These are phyloP conservation scores for Sarocladiaceae sp. DNA, from an alignment of 2,329 filamentous ascomycete species.

Conservation along the genomic window DNA sequence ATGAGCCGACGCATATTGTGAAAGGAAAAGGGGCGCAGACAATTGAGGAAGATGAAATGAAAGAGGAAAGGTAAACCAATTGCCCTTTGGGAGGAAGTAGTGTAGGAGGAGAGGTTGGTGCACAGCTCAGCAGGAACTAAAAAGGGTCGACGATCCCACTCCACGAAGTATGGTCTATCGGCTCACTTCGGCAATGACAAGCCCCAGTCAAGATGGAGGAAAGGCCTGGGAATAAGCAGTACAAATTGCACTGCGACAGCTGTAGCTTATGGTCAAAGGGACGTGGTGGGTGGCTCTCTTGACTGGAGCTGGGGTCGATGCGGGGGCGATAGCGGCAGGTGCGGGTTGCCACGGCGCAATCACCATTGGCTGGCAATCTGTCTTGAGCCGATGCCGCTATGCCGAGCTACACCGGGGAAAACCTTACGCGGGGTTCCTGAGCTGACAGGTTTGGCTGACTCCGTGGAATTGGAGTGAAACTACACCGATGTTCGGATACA, in stretches of 20 bases:
- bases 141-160: neutral
- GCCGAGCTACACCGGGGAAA: slow-evolving; percentile 9
- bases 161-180: neutral
- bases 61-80: neutral
- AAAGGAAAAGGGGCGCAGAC: neutral
- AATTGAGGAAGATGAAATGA: neutral
- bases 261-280: neutral
- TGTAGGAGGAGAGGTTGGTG: neutral
- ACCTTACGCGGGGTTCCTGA: neutral
- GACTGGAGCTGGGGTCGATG: neutral
- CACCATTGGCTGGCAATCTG: neutral
- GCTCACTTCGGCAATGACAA: slow-evolving; percentile 2
- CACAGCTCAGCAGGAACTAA: neutral
- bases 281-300: neutral
- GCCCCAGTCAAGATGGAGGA: neutral
- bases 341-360: slow-evolving; percentile 7
- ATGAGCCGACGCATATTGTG: slow-evolving; percentile 43
- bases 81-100: neutral
- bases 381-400: slow-evolving; percentile 16
- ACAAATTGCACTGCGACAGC: neutral
- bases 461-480: too few species aligned
- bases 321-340: slow-evolving; percentile 1
- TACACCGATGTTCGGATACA: too few species aligned
- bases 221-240: neutral
- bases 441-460: too few species aligned